phyloP scores from a whole-genome alignment of 805 yeast genomes.

The Novakomyces olei region DNA sequence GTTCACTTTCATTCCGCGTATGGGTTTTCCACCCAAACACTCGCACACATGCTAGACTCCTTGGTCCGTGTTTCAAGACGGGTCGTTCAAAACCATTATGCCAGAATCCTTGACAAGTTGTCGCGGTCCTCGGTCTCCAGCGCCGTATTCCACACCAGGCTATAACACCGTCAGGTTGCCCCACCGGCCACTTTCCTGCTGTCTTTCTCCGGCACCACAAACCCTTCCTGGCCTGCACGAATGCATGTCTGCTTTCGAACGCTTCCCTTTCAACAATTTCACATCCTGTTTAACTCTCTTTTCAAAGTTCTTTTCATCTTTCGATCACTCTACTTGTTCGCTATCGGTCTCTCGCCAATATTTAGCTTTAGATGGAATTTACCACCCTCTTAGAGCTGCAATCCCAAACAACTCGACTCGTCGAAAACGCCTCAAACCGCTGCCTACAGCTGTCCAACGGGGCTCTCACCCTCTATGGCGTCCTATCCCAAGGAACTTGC shows the following conservation, averaged over 20 bases:
- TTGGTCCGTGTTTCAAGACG: conserved; percentile 24
- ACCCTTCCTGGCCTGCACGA: conserved; percentile 19
- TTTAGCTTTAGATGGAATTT: conserved; percentile 24
- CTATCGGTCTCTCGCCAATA: conserved; percentile 28
- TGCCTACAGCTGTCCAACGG: conserved; percentile 17
- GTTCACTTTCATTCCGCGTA: conserved; percentile 22
- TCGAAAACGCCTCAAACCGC: conserved; percentile 17
- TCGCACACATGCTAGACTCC: conserved; percentile 23
- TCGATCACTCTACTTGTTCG: conserved; percentile 27
- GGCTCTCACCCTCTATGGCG: conserved; percentile 25
- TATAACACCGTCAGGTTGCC: conserved; percentile 12
- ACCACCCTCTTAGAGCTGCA: conserved; percentile 23
- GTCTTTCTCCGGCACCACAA: conserved; percentile 18
- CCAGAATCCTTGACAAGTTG: conserved; percentile 17
- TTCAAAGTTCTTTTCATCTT: conserved; percentile 25
- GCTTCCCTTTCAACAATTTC: conserved; percentile 26
- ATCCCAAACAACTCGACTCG: conserved; percentile 22
- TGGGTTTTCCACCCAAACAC: conserved; percentile 23
- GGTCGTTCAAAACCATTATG: conserved; percentile 17
- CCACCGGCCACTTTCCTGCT: conserved; percentile 17
- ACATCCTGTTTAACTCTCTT: conserved; percentile 26
- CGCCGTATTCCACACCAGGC: conserved; percentile 4
- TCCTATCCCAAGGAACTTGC: conserved; percentile 21
- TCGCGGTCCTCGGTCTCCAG: conserved; percentile 17
- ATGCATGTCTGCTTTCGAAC: conserved; percentile 21